Base-by-base conservation (phyloP, 768 basidiomycete species). In the Tricholoma hemisulphureum region DNA sequence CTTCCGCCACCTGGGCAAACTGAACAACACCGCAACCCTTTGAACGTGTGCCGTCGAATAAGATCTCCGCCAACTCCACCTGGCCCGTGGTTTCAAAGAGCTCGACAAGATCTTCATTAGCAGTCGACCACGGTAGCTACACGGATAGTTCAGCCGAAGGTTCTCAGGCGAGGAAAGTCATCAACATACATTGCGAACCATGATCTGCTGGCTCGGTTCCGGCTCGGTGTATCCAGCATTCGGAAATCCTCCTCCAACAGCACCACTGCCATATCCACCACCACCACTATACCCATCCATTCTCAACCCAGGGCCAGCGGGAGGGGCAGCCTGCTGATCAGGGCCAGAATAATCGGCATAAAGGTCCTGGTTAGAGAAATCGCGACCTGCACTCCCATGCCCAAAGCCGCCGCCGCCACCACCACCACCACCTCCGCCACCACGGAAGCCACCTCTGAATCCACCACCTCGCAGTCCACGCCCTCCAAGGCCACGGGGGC, bases 21-120 rank as follows among this genome's bases (percentile, higher is more conserved):
- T 98, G 95, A 11, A 98, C 96, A 45, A 99, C 91, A 66, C 96
- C 97, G 58, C 89, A 88, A 13, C 96, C 96, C 72, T 97, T 97
- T 50, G 91, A 93, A 55, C 96, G 86, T 0, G 89, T 87, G 14
- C 92, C 91, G 65, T 98, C 95, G 65, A 90, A 95, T 48, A 99
- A 73, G 62, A 98, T 96, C 74, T 99, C 96, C 2, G 96, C 96
- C 31, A 93, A 77, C 67, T 95, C 91, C 32, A 99, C 96, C 63
- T 89, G 89, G 9, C 95, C 96, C 0, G 95, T 97, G 31, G 96
- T 99, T 77, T 98, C 95, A 66, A 99, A 99, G 18, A 99, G 75
- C 74, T 99, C 96, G 20, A 99, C 95, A 43, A 99, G 77, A 70
- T 99, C 96, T 70, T 99, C 96, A 70, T 99, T 98, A 6, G 96